Evolutionary conservation across 768 basidiomycete genomes (phyloP), one percentile per base, ranked within the genome.

Genomic region (Suillus plorans): DNA sequence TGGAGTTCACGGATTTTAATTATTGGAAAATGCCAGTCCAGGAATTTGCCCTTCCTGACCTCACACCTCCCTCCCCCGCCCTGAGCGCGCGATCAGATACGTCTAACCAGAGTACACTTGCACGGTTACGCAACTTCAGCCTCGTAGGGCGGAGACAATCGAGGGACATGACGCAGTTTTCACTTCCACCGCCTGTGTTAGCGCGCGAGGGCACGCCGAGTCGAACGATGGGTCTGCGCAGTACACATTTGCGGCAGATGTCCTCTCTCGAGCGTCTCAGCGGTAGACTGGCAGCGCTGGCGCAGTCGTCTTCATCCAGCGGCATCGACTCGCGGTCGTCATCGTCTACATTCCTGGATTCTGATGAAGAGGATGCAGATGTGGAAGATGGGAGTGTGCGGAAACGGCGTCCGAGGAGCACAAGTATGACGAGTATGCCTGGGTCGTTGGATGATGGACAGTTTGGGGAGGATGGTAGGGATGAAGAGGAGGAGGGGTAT

Each of bases 1-100:
- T 92, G 1, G 95, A 96, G 73, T 99, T 86, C 75, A 97, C 96
- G 1, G 97, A 99, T 76, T 95, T 97, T 83, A 98, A 97, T 72
- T 99, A 87, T 73, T 99, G 97, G 97, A 90, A 94, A 68, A 69
- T 85, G 0, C 89, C 94, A 0, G 80, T 98, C 14, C 87, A 86
- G 60, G 91, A 94, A 1, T 89, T 90, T 64, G 79, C 88, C 5
- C 81, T 95, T 4, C 96, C 96, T 0, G 91, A 93, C 72, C 75
- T 93, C 8, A 80, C 85, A 0, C 96, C 96, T 7, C 93, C 94
- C 4, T 98, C 96, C 1, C 97, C 97, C 0, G 91, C 97, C 0
- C 84, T 99, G 42, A 96, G 94, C 63, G 97, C 97, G 3, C 88
- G 94, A 2, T 98, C 96, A 2, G 97, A 98, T 70, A 87, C 86